Percentiles rank a stretch among this genome's conserved stretches.
phyloP scores from a whole-genome alignment of 2,329 filamentous ascomycete species.

The Aspergillus ustus region DNA sequence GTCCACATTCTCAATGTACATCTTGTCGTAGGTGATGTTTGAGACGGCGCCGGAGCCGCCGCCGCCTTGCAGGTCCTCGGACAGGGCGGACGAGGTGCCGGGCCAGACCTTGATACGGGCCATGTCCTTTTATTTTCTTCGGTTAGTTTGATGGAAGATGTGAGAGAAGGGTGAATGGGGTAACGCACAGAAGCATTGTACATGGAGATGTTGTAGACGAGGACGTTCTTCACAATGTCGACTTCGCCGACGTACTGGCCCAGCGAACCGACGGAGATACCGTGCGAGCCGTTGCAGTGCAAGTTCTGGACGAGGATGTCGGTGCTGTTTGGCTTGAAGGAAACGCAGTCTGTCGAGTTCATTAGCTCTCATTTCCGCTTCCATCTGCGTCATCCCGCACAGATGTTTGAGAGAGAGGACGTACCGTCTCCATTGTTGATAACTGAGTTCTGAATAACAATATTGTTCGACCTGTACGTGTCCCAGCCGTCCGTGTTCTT shows the following conservation, averaged over 20 bases:
- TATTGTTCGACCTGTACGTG: conserved; percentile 60
- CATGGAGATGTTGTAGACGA: conserved; percentile 65
- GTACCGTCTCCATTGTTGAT: conserved; percentile 67
- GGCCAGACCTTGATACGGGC: conserved; percentile 79
- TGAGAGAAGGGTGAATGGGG: conserved; percentile 6
- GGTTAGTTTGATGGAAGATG: conserved; percentile 45
- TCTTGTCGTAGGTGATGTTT: conserved; percentile 70
- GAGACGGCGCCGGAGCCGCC: conserved; percentile 65
- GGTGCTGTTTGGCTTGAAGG: conserved; percentile 75
- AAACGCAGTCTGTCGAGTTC: conserved; percentile 62
- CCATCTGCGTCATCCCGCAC: background rate
- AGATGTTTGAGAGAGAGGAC: background rate
- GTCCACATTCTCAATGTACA: conserved; percentile 66
- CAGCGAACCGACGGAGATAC: conserved; percentile 73
- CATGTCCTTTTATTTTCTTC: conserved; percentile 55
- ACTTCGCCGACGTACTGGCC: conserved; percentile 68
- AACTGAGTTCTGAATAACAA: conserved; percentile 70
- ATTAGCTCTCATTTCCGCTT: background rate
- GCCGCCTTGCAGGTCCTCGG: conserved; percentile 67
- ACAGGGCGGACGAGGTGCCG: conserved; percentile 58
- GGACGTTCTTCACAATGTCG: conserved; percentile 72
- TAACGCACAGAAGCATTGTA: conserved; percentile 54
- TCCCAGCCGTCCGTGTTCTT: conserved; percentile 69
- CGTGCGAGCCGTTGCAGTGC: conserved; percentile 71
- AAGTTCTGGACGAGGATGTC: conserved; percentile 71